These are phyloP conservation scores for Microsporum ferrugineum DNA, from an alignment of 2,329 filamentous ascomycete species.

Conservation along the genomic window DNA sequence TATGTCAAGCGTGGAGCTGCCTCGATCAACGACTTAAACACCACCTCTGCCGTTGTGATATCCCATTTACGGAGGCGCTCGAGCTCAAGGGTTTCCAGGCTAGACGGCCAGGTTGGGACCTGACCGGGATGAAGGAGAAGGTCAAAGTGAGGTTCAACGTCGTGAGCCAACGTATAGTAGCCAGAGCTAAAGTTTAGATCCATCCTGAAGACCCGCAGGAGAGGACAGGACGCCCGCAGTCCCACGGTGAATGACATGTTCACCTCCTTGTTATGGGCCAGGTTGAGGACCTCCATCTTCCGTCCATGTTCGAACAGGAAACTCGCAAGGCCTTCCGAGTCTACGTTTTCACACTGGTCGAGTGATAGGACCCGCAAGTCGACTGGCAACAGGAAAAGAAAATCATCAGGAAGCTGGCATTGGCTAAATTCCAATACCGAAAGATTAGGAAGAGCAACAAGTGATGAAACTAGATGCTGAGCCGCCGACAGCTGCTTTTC, in stretches of 20 bases:
- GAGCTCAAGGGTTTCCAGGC: constrained; percentile 60
- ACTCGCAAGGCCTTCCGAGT: constrained; percentile 50
- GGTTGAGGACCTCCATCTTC: constrained; percentile 53
- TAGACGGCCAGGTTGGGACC: constrained; percentile 65
- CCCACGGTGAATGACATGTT: constrained; percentile 61
- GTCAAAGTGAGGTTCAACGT: constrained; percentile 65
- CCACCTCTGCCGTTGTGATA: constrained; percentile 56
- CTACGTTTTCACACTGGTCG: constrained; percentile 66
- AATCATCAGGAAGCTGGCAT: constrained; percentile 55
- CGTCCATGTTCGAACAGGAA: constrained; percentile 59
- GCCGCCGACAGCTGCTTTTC: constrained; percentile 13
- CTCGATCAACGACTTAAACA: constrained; percentile 68
- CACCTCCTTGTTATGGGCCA: constrained; percentile 70
- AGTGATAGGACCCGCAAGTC: constrained; percentile 58
- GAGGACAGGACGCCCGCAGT: constrained; percentile 57
- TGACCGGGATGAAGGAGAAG: constrained; percentile 48
- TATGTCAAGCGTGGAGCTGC: constrained; percentile 54
- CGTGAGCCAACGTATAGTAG: constrained; percentile 39
- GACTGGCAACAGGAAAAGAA: constrained; percentile 58
- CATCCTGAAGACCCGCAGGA: constrained; percentile 59
- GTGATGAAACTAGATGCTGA: constrained; percentile 32
- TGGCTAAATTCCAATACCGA: constrained; percentile 61
- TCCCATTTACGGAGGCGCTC: constrained; percentile 67
- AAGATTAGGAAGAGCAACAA: constrained; percentile 51
- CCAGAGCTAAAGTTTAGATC: constrained; percentile 52